phyloP scores from a whole-genome alignment of 495 filamentous ascomycete species.

The Penicillium roqueforti region DNA sequence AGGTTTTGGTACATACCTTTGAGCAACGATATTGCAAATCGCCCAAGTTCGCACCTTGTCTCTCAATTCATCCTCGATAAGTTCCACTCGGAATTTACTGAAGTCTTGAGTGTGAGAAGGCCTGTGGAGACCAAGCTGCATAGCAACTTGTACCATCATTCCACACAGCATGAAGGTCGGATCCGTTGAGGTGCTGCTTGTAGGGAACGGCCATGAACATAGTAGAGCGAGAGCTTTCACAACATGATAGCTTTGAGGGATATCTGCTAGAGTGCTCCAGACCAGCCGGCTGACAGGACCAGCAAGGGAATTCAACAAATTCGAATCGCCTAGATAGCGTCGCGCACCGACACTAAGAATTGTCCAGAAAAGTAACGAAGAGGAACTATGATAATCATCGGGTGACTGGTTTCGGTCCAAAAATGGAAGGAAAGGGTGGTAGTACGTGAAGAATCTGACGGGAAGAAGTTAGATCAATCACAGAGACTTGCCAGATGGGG shows the following conservation, averaged over 20 bases:
- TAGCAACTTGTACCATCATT: constrained; percentile 89
- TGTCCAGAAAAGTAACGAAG: constrained; percentile 80
- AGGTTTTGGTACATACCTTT: constrained; percentile 48
- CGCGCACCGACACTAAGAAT: constrained; percentile 79
- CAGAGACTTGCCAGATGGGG: background rate
- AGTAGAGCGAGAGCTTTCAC: constrained; percentile 86
- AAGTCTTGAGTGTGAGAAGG: constrained; percentile 91
- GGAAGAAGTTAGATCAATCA: constrained; percentile 12
- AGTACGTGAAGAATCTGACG: constrained; percentile 64
- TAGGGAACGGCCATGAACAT: constrained; percentile 88
- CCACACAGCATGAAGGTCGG: constrained; percentile 88
- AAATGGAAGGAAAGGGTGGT: constrained; percentile 83
- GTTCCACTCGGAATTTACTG: constrained; percentile 72
- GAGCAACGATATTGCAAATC: constrained; percentile 88
- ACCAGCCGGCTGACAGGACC: constrained; percentile 69
- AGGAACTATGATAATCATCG: constrained; percentile 69
- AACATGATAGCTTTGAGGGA: constrained; percentile 83
- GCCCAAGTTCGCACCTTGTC: constrained; percentile 90
- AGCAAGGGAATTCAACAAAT: constrained; percentile 64
- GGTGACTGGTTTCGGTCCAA: constrained; percentile 66
- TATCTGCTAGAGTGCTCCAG: constrained; percentile 77
- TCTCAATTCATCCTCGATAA: constrained; percentile 78
- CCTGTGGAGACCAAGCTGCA: constrained; percentile 84
- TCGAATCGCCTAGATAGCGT: constrained; percentile 61
- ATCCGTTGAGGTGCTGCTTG: constrained; percentile 78